Evolutionary conservation across 495 filamentous ascomycete species (phyloP).

Genomic region (Aspergillus leporis): DNA sequence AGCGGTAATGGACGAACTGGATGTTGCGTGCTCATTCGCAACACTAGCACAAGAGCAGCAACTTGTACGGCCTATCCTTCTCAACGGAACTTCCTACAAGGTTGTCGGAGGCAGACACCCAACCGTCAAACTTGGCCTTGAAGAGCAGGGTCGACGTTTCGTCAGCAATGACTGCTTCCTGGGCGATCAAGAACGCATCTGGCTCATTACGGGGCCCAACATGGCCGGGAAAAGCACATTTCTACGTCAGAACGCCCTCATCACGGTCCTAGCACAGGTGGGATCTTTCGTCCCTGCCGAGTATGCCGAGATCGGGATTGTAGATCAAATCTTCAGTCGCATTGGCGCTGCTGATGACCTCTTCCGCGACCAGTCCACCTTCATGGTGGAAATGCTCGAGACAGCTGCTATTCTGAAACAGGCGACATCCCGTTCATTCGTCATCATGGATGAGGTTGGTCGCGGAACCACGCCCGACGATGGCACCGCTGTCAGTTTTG

Average conservation of each 20-base stretch:
- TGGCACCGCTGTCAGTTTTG: slow-evolving; percentile 86
- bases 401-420: slow-evolving; percentile 54
- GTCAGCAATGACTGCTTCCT: slow-evolving; percentile 85
- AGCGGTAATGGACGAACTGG: slow-evolving; percentile 84
- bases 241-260: slow-evolving; percentile 89
- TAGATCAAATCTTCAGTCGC: slow-evolving; percentile 89
- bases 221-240: slow-evolving; percentile 98
- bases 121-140: slow-evolving; percentile 80
- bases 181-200: slow-evolving; percentile 66
- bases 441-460: slow-evolving; percentile 99
- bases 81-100: slow-evolving; percentile 54
- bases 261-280: slow-evolving; percentile 87
- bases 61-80: slow-evolving; percentile 72
- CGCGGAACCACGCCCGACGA: slow-evolving; percentile 91
- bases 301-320: slow-evolving; percentile 80
- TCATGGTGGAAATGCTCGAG: slow-evolving; percentile 70
- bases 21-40: slow-evolving; percentile 84
- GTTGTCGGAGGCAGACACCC: slow-evolving; percentile 86
- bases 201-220: slow-evolving; percentile 97
- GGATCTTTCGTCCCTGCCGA: slow-evolving; percentile 90
- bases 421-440: slow-evolving; percentile 63
- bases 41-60: slow-evolving; percentile 69
- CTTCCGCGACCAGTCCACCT: slow-evolving; percentile 89
- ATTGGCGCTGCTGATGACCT: slow-evolving; percentile 93
- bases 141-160: slow-evolving; percentile 78